A percentile compares a stretch with the other conserved stretches of the same genome.
Evolutionary conservation across 768 basidiomycete species (phyloP).

Genomic region (Lyophyllum decastes): DNA sequence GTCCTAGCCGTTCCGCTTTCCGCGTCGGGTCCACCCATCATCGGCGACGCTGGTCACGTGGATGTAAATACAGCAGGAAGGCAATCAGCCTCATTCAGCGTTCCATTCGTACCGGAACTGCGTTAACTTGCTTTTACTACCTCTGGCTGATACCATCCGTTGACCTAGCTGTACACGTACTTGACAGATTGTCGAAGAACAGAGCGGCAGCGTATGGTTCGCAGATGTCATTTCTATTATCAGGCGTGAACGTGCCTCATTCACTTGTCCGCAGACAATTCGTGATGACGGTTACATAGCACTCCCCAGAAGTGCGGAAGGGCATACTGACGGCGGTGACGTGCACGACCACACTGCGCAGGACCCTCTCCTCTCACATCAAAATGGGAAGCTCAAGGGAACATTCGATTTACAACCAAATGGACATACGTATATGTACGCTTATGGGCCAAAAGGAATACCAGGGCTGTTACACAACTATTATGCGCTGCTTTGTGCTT

Average conservation of each 20-base stretch:
- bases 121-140: too few species aligned
- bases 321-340: conserved; percentile 6
- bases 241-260: neutral
- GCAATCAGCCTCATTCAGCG: too few species aligned
- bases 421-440: conserved; percentile 57
- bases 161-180: too few species aligned
- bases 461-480: conserved; percentile 64
- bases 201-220: neutral
- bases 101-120: too few species aligned
- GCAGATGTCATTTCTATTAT: neutral
- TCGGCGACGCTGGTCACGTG: too few species aligned
- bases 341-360: neutral
- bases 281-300: conserved; percentile 19
- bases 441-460: conserved; percentile 73
- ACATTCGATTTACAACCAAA: conserved; percentile 35
- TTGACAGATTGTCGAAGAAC: neutral
- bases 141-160: too few species aligned
- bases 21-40: conserved; percentile 9
- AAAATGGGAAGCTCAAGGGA: conserved; percentile 21
- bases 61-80: too few species aligned
- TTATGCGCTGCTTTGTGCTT: conserved; percentile 65
- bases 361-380: conserved; percentile 7
- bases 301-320: conserved; percentile 10
- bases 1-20: conserved; percentile 14
- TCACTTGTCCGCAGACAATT: conserved; percentile 5